Evolutionary conservation across 2,329 filamentous ascomycete species (phyloP).

Genomic region (Hypocreales sp.): DNA sequence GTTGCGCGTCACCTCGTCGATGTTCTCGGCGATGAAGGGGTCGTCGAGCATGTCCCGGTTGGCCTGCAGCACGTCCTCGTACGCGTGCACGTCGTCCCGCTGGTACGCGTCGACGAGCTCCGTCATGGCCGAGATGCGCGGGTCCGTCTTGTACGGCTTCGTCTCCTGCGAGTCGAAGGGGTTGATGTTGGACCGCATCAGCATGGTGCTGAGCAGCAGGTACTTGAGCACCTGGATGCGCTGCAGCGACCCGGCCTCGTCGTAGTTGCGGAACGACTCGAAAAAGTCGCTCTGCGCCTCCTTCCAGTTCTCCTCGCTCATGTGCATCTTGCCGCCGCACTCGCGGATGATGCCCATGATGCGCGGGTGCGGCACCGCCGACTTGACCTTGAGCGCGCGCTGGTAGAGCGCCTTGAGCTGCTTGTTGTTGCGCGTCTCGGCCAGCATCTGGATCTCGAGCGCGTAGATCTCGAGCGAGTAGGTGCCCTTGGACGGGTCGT

Average conservation of each 20-base stretch:
- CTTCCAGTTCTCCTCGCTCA: slow-evolving; percentile 99
- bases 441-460: slow-evolving; percentile 96
- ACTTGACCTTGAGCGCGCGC: slow-evolving; percentile 77
- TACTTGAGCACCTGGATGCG: slow-evolving; percentile 97
- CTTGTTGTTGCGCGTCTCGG: slow-evolving; percentile 94
- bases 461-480: slow-evolving; percentile 94
- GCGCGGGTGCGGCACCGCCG: slow-evolving; percentile 95
- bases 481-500: slow-evolving; percentile 90
- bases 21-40: slow-evolving; percentile 95
- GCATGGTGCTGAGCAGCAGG: slow-evolving; percentile 88
- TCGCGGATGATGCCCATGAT: slow-evolving; percentile 99
- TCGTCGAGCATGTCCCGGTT: slow-evolving; percentile 85
- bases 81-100: slow-evolving; percentile 81
- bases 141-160: slow-evolving; percentile 93
- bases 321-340: slow-evolving; percentile 99
- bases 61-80: slow-evolving; percentile 73
- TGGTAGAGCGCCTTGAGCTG: slow-evolving; percentile 87
- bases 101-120: slow-evolving; percentile 95
- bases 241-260: slow-evolving; percentile 91
- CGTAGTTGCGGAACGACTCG: slow-evolving; percentile 97
- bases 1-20: slow-evolving; percentile 94
- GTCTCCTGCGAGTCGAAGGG: slow-evolving; percentile 98
- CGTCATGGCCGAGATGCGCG: slow-evolving; percentile 92
- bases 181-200: slow-evolving; percentile 97
- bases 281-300: slow-evolving; percentile 96